These are phyloP conservation scores for Cinnamomum chago DNA, from an alignment of 164 flowering plant genomes.

Conservation along the genomic window DNA sequence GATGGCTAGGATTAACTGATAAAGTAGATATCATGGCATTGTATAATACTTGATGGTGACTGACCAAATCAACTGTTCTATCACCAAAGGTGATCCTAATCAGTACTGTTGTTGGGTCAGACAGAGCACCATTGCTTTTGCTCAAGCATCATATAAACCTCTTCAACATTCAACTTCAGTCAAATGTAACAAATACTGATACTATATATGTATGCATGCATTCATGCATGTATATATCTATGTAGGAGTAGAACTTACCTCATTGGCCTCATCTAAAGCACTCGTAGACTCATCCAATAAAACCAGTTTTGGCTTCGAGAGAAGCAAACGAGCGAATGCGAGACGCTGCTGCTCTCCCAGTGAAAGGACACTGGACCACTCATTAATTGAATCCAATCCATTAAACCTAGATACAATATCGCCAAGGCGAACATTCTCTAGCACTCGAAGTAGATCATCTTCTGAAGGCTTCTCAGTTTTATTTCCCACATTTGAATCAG, in stretches of 20 bases:
- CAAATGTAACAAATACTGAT: not conserved
- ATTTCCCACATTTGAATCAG: constrained; percentile 17
- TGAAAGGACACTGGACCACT: constrained; percentile 97
- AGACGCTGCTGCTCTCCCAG: constrained; percentile 99
- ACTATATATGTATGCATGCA: not conserved
- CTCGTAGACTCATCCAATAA: constrained; percentile 94
- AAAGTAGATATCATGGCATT: not conserved
- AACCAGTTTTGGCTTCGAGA: constrained; percentile 74
- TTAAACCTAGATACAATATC: constrained; percentile 61
- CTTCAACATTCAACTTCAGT: not conserved
- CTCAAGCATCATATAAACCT: not conserved
- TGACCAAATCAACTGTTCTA: not conserved
- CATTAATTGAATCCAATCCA: constrained; percentile 57
- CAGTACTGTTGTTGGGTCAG: not conserved
- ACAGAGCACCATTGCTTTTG: not conserved
- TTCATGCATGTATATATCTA: not conserved
- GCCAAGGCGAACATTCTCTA: constrained; percentile 79
- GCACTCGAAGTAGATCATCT: constrained; percentile 55
- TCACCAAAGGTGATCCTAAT: not conserved
- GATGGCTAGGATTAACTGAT: not conserved
- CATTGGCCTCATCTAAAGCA: constrained; percentile 90
- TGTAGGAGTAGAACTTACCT: constrained; percentile 41
- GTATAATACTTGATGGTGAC: not conserved
- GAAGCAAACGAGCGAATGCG: constrained; percentile 88
- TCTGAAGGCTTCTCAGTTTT: constrained; percentile 47